Percentiles rank a stretch among this genome's conserved stretches.
Conservation (phyloP, 257 asterid species). For the Nicotiana benthamiana region DNA sequence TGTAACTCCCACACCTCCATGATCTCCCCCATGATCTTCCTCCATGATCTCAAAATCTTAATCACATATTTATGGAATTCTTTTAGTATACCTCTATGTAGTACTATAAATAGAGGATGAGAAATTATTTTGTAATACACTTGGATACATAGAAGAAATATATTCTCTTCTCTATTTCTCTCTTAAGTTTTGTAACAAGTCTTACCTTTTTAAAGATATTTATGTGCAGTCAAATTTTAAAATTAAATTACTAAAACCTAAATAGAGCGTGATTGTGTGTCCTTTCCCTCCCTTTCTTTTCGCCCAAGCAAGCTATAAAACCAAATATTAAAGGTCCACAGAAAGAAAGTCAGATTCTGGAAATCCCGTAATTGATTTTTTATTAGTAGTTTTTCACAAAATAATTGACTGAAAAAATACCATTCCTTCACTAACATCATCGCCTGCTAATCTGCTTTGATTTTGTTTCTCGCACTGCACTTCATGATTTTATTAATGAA, state of each 20-base stretch:
- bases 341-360: neutral
- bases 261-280: neutral
- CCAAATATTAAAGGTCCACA: neutral
- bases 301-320: neutral
- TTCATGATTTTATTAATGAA: neutral
- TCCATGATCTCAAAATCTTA: too few species aligned
- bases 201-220: neutral
- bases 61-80: too few species aligned
- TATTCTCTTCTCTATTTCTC: too few species aligned
- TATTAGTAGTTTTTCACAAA: neutral
- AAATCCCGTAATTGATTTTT: neutral
- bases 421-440: neutral
- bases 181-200: too few species aligned
- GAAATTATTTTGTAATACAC: too few species aligned
- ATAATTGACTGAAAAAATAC: neutral
- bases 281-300: neutral
- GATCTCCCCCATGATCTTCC: too few species aligned
- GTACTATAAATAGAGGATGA: too few species aligned
- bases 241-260: too few species aligned
- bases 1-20: too few species aligned
- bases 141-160: too few species aligned
- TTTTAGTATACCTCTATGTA: too few species aligned
- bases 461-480: neutral
- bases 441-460: neutral
- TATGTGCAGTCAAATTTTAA: too few species aligned